Base-by-base conservation (phyloP, 345 rosid genomes). In the Brassica incana region DNA sequence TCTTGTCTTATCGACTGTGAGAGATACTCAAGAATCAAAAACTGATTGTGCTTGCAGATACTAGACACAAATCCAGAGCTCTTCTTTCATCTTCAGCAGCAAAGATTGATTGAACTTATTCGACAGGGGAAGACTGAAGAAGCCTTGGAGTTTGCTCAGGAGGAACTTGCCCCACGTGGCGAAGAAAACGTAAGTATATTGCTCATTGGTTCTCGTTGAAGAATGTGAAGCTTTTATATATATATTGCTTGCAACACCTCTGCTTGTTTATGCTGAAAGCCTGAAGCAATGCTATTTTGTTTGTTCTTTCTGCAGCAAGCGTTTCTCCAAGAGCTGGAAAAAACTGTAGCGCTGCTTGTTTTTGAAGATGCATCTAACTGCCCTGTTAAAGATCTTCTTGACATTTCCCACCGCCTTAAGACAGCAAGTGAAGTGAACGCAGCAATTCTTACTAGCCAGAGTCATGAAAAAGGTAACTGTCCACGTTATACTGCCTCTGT, bases 81-180 rank as follows among this genome's bases (percentile, higher is more conserved):
- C 58, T 96, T 90, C 86, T 96, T 96, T 85, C 99, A 96, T 83
- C 99, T 96, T 66, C 99, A 96, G 82, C 99, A 96, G 77, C 99
- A 96, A 79, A 91, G 95, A 80, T 84, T 96, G 85, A 96, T 96
- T 77, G 99, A 96, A 83, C 83, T 96, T 8, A 96, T 96, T 84
- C 90, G 99, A 29, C 88, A 91, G 76, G 97, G 99, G 48, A 96
- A 82, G 77, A 84, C 93, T 63, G 95, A 90, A 50, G 99, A 93
- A 84, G 98, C 99, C 71, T 82, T 96, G 80, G 97, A 93, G 85
- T 96, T 96, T 87, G 98, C 99, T 68, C 99, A 93, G 79, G 99
- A 93, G 83, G 98, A 96, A 81, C 99, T 96, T 73, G 99, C 99
- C 65, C 99, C 95, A 27, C 88, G 97, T 69, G 99, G 97, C 52